phyloP scores from a whole-genome alignment of 2,329 filamentous ascomycete species.

The Madurella fahalii region DNA sequence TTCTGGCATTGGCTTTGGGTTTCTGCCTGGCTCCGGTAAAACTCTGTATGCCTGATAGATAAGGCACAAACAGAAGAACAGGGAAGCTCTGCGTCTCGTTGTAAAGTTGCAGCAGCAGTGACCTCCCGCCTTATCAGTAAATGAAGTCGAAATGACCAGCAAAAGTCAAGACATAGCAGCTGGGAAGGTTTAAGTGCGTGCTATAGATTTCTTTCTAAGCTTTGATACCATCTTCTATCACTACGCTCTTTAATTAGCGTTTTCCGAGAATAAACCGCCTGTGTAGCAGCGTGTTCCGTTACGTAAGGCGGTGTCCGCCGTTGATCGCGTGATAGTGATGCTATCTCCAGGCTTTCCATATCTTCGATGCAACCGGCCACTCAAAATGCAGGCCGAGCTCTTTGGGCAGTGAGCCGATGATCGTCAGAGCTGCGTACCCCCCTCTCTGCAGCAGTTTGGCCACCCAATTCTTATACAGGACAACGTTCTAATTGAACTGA shows the following conservation, averaged over 20 bases:
- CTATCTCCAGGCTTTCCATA: constrained; percentile 12
- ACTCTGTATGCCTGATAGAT: neutral
- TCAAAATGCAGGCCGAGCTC: constrained; percentile 14
- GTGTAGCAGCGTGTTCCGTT: neutral
- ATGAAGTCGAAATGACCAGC: neutral
- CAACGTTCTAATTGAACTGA: constrained; percentile 8
- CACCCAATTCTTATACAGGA: constrained; percentile 13
- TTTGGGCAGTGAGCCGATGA: constrained; percentile 20
- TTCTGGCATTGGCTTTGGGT: neutral
- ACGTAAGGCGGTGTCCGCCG: constrained; percentile 1
- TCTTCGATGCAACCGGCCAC: constrained; percentile 8
- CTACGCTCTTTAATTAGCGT: too few species aligned
- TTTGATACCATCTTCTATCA: too few species aligned
- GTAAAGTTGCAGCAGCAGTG: neutral
- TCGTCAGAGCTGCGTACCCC: constrained; percentile 26
- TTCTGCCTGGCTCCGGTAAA: too few species aligned
- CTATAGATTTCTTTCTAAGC: too few species aligned
- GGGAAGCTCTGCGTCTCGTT: neutral
- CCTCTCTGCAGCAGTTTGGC: constrained; percentile 14
- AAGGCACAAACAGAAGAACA: neutral
- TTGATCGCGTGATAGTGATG: constrained; percentile 17
- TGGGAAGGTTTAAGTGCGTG: neutral
- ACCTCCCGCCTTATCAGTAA: neutral
- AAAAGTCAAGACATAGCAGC: neutral
- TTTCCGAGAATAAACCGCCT: too few species aligned